phyloP scores from a whole-genome alignment of 495 filamentous ascomycete genomes.

The Aspergillus wentii region DNA sequence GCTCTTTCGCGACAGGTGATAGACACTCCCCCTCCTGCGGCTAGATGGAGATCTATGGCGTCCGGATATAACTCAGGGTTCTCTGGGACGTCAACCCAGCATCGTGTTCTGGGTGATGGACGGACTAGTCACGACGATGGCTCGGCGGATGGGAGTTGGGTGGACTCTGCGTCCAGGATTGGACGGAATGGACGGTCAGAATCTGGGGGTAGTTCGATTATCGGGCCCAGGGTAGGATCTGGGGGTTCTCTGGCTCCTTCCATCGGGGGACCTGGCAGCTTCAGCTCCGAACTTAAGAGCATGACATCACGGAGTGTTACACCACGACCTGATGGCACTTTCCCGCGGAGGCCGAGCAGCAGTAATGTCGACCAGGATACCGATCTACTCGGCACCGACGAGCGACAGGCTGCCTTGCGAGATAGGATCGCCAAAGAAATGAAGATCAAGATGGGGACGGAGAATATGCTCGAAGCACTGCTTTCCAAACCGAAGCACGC shows the following conservation, averaged over 20 bases:
- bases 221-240: slow-evolving; percentile 52
- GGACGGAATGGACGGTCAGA: slow-evolving; percentile 47
- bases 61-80: slow-evolving; percentile 44
- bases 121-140: slow-evolving; percentile 53
- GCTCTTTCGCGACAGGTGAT: slow-evolving; percentile 34
- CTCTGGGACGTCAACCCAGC: slow-evolving; percentile 69
- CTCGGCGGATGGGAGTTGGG: slow-evolving; percentile 42
- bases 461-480: slow-evolving; percentile 93
- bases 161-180: slow-evolving; percentile 36
- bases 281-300: slow-evolving; percentile 84
- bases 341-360: slow-evolving; percentile 52
- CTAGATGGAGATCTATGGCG: slow-evolving; percentile 48
- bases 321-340: slow-evolving; percentile 60
- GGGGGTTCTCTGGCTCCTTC: slow-evolving; percentile 56
- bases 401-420: slow-evolving; percentile 65
- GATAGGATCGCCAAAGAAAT: slow-evolving; percentile 87
- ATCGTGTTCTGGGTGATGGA: slow-evolving; percentile 54
- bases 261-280: slow-evolving; percentile 75
- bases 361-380: slow-evolving; percentile 57
- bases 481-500: slow-evolving; percentile 93
- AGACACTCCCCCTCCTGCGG: slow-evolving; percentile 26
- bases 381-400: slow-evolving; percentile 57
- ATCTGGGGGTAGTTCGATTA: slow-evolving; percentile 56
- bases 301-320: slow-evolving; percentile 60
- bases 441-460: slow-evolving; percentile 95